Evolutionary conservation across 2,329 filamentous ascomycete genomes (phyloP), one percentile per base, ranked within the genome.

Genomic region (Raffaelea albimanens): DNA sequence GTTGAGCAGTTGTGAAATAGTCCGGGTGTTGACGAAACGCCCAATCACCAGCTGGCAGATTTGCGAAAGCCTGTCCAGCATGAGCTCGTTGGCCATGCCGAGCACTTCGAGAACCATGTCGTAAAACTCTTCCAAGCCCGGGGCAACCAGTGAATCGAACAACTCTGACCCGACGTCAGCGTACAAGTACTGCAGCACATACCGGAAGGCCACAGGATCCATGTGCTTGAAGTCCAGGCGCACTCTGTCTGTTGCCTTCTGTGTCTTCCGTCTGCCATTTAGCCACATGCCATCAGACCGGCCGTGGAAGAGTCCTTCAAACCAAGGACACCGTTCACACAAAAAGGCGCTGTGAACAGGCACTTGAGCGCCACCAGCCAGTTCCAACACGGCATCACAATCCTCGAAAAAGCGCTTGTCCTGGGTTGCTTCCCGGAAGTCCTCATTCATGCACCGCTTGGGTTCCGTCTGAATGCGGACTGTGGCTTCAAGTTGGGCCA

Each of bases 21-120:
- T 98, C 22, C 90, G 83, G 5, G 81, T 84, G 43, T 80, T 88
- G n/a, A 89, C 84, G 64, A 93, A 94, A 44, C 78, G 79, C 33
- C 89, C 90, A 50, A 97, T 77, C 20, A 89, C 68, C 50, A 78
- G 81, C 61, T 98, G 93, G 62, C 93, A 97, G 23, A 94, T 81
- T 61, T 95, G 87, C 5, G 87, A 88, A 5, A 98, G 69, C 7
- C 90, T 78, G 61, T 96, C 89, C 42, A 98, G 75, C 90, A 98
- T 96, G 49, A 98, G 69, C 63, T 98, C 91, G 60, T 98, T 93
- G 13, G 90, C 88, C 45, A 87, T 83, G 48, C 81, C 81, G 76
- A 97, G 83, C 40, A 97, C 86, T 56, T 95, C 89, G 67, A 97
- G 76, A 9, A 96, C 75, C n/a, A 93, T 70, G 56, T 97, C 89